A percentile compares a stretch with the other conserved stretches of the same genome.
These are phyloP conservation scores for Mikania micrantha DNA, from an alignment of 129 eudicot genomes.

Conservation along the genomic window DNA sequence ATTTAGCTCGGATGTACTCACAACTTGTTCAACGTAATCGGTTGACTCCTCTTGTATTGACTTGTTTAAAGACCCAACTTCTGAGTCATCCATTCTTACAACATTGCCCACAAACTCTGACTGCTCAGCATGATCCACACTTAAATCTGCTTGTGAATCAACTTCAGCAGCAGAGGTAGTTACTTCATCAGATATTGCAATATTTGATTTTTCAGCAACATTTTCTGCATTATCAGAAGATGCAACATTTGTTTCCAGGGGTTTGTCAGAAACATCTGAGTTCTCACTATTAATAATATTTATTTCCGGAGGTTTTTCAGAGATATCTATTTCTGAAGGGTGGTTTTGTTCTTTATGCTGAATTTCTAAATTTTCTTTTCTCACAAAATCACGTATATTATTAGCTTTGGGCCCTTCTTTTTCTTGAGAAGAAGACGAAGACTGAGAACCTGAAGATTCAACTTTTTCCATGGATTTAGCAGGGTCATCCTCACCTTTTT, in stretches of 20 bases:
- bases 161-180: slow-evolving; percentile 27
- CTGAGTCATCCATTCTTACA: slow-evolving; percentile 25
- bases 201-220: slow-evolving; percentile 7
- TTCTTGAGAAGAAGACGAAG: slow-evolving; percentile 31
- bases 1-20: slow-evolving; percentile 14
- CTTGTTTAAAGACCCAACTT: slow-evolving; percentile 14
- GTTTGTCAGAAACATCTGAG: slow-evolving; percentile 14
- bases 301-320: slow-evolving; percentile 23
- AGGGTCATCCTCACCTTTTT: slow-evolving; percentile 39
- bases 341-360: slow-evolving; percentile 29
- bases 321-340: slow-evolving; percentile 13
- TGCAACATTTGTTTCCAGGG: slow-evolving; percentile 5
- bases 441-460: slow-evolving; percentile 27
- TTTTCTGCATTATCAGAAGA: slow-evolving; percentile 12
- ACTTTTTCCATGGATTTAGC: slow-evolving; percentile 31
- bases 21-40: slow-evolving; percentile 23
- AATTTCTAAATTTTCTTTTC: slow-evolving; percentile 34
- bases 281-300: slow-evolving; percentile 16
- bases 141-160: slow-evolving; percentile 32
- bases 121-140: slow-evolving; percentile 19
- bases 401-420: slow-evolving; percentile 31
- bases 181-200: slow-evolving; percentile 12
- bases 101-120: slow-evolving; percentile 13
- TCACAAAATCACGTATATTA: slow-evolving; percentile 19
- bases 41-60: slow-evolving; percentile 26